These are phyloP conservation scores for Thermothelomyces thermophilus DNA, from an alignment of 2,329 filamentous ascomycete genomes.

Conservation along the genomic window DNA sequence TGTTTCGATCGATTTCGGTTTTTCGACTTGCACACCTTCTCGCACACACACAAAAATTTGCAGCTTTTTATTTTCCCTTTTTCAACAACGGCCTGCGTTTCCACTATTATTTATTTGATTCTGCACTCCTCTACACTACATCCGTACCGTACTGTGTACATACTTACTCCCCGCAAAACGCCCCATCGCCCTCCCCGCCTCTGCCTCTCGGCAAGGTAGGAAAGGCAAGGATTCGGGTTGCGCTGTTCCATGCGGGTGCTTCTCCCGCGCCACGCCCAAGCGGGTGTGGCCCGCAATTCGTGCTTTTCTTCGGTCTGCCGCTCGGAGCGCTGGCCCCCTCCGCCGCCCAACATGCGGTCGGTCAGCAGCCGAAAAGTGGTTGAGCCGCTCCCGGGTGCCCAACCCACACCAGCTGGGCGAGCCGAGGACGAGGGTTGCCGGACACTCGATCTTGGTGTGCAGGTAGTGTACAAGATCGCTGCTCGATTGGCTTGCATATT, in stretches of 20 bases:
- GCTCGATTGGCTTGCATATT: no score
- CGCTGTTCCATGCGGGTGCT: constrained; percentile 12
- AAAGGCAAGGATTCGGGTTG: constrained; percentile 3
- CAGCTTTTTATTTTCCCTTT: no score
- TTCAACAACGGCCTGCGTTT: no score
- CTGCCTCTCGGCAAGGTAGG: background rate
- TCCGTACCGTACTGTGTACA: no score
- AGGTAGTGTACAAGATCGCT: no score
- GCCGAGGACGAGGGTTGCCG: no score
- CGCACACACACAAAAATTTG: background rate
- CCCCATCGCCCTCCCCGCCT: background rate
- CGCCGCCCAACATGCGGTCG: constrained; percentile 20
- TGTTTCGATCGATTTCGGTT: background rate
- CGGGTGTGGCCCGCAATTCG: constrained; percentile 11
- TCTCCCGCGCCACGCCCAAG: constrained; percentile 7
- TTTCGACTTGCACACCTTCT: background rate
- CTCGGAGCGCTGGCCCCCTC: constrained; percentile 4
- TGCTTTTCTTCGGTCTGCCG: constrained; percentile 7
- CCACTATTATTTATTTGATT: background rate
- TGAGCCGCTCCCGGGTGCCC: constrained; percentile 7
- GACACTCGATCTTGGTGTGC: no score
- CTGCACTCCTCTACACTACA: background rate
- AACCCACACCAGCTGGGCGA: background rate
- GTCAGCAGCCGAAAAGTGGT: constrained; percentile 15
- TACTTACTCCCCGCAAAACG: background rate